A percentile compares a stretch with the other conserved stretches of the same genome.
These are phyloP conservation scores for Pythium sukuiense DNA, from an alignment of 352 stramenopile genomes.

Conservation along the genomic window DNA sequence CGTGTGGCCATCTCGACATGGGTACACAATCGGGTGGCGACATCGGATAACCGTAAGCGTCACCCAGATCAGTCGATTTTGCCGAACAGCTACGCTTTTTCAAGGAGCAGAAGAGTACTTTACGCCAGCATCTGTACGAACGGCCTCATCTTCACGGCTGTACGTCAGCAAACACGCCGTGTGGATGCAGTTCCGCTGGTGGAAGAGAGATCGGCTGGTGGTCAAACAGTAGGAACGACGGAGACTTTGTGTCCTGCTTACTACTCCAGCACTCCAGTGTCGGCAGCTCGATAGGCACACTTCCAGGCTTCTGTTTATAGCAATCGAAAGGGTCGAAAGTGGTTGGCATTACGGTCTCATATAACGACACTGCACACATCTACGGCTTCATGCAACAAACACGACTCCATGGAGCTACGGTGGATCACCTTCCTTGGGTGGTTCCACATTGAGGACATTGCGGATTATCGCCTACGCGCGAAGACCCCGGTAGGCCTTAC, in stretches of 20 bases:
- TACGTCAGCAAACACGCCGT: too few species aligned
- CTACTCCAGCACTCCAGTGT: too few species aligned
- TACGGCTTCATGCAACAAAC: neutral
- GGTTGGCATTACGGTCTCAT: neutral
- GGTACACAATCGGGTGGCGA: neutral
- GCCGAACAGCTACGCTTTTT: neutral
- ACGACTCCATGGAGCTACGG: neutral
- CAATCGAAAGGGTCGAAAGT: too few species aligned
- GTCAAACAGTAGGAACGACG: too few species aligned
- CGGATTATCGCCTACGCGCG: neutral
- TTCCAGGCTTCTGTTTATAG: too few species aligned
- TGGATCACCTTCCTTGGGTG: neutral
- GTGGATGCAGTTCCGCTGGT: too few species aligned
- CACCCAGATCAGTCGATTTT: neutral
- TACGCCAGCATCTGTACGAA: neutral
- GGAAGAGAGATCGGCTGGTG: too few species aligned
- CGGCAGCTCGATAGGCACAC: too few species aligned
- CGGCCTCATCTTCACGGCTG: too few species aligned
- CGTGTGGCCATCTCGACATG: neutral
- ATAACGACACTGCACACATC: neutral
- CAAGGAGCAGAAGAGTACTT: neutral
- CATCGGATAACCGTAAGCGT: neutral
- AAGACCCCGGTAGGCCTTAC: neutral
- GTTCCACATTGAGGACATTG: too few species aligned
- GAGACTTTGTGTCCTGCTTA: too few species aligned